Evolutionary conservation across 2,329 filamentous ascomycete genomes (phyloP), one percentile per base, ranked within the genome.

Genomic region (Talaromyces piceae): DNA sequence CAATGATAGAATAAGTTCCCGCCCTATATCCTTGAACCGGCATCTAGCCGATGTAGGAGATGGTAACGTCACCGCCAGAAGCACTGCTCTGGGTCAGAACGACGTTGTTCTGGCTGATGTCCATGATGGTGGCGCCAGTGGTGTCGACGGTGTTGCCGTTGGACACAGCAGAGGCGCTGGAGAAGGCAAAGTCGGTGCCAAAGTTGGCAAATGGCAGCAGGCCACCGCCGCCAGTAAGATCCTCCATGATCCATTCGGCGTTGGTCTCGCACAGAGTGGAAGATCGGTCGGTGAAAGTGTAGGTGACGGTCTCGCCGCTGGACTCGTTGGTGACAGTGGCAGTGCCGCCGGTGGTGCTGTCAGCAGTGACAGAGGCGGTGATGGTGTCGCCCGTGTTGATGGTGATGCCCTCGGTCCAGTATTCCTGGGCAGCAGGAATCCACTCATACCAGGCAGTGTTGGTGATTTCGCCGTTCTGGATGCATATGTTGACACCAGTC

Each of bases 211-310:
- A 67, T 0, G 68, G 59, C 5, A 79, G 72, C 47, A 75, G 67
- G 1, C 59, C 56, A 33, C 56, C 54, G 39, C 67, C 64, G 3
- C 61, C 56, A 54, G 71, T 63, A 55, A 76, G 78, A 54, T 79
- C 77, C 67, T 83, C 80, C n/a, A 83, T 78, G 58, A 83, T 82
- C 79, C 80, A 83, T 61, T 83, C 80, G 12, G 78, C 80, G 55
- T 81, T 81, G 57, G 74, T 74, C 60, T 79, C 70, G 59, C 74
- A 78, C 18, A 82, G 72, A 2, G 61, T 66, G n/a, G 60, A 26
- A 13, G 41, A 45, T 37, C 47, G 43, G 13, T 39, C 69, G 39
- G 59, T 67, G 64, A 83, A 75, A 3, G 67, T 72, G 65, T 83
- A 75, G 11, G 71, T 72, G 27, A 77, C 78, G 3, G 60, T 71